Conservation (phyloP, 2,329 filamentous ascomycete species). For the Colletotrichum musicola region DNA sequence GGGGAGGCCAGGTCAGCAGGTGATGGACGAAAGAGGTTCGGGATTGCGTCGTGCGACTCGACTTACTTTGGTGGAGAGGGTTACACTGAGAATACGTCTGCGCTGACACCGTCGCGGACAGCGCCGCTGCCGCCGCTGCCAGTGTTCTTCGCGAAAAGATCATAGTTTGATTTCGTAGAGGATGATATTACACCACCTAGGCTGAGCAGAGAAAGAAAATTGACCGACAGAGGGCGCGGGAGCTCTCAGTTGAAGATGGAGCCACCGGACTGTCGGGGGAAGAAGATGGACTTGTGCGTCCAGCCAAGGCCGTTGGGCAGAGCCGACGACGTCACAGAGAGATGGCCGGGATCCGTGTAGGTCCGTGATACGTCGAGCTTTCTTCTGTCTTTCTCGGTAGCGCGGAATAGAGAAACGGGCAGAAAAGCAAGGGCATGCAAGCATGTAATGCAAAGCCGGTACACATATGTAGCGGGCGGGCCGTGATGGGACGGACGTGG, state of each 20-base stretch:
- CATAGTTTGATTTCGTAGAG: constrained; percentile 21
- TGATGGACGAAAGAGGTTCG: background rate
- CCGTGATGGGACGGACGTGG: constrained; percentile 16
- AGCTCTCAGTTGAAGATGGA: constrained; percentile 24
- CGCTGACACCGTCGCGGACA: constrained; percentile 46
- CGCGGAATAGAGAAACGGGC: constrained; percentile 7
- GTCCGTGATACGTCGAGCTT: constrained; percentile 31
- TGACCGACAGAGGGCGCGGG: background rate
- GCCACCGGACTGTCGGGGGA: constrained; percentile 2
- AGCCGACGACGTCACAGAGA: constrained; percentile 34
- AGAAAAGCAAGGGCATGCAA: constrained; percentile 7
- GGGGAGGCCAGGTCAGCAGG: background rate
- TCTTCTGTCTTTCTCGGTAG: background rate
- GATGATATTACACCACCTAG: background rate
- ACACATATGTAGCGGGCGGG: constrained; percentile 3
- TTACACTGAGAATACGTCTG: constrained; percentile 58
- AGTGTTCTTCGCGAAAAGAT: constrained; percentile 32
- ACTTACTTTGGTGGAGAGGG: constrained; percentile 50
- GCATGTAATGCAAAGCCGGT: too few species aligned
- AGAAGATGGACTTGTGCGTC: background rate
- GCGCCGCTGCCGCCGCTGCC: constrained; percentile 42
- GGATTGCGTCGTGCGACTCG: constrained; percentile 3
- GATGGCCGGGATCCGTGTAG: constrained; percentile 35
- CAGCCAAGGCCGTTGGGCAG: constrained; percentile 17
- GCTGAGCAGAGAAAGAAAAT: background rate